Evolutionary conservation across 148 eudicot genomes (phyloP).

Genomic region (Pouteria glomerata): DNA sequence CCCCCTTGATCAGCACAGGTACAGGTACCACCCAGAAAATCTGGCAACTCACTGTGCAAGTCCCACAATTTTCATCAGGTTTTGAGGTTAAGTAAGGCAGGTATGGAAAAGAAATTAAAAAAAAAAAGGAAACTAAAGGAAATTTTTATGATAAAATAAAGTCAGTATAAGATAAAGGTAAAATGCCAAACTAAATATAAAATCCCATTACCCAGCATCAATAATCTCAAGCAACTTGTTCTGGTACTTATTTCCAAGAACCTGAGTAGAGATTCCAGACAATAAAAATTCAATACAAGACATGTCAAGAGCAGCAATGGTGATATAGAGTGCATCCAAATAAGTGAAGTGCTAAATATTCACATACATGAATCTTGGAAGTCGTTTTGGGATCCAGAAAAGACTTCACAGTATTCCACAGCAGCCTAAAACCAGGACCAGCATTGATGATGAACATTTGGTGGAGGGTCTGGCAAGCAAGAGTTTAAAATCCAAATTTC

Average conservation of each 20-base stretch:
- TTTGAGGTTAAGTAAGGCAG: background rate
- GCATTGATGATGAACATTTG: constrained; percentile 97
- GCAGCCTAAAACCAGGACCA: constrained; percentile 92
- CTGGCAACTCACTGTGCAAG: constrained; percentile 77
- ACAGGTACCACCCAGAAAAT: constrained; percentile 85
- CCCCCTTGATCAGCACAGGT: constrained; percentile 82
- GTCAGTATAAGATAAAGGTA: background rate
- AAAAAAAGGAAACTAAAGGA: background rate
- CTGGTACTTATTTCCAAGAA: constrained; percentile 89
- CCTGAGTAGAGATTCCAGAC: constrained; percentile 37
- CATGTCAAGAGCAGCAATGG: background rate
- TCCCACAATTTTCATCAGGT: constrained; percentile 3
- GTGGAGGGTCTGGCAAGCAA: constrained; percentile 60
- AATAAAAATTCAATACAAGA: background rate
- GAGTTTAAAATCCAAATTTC: background rate
- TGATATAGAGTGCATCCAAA: background rate
- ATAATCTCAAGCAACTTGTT: constrained; percentile 82
- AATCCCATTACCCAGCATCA: constrained; percentile 64
- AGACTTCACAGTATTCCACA: constrained; percentile 82
- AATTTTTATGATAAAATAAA: background rate
- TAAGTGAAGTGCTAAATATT: background rate
- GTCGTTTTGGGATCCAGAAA: constrained; percentile 93
- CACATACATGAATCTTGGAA: constrained; percentile 81
- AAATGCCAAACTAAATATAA: constrained; percentile 3
- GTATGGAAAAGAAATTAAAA: background rate